Percentiles rank a stretch among this genome's conserved stretches.
Evolutionary conservation across 495 filamentous ascomycete genomes (phyloP).

Genomic region (Gamarada debralockiae): DNA sequence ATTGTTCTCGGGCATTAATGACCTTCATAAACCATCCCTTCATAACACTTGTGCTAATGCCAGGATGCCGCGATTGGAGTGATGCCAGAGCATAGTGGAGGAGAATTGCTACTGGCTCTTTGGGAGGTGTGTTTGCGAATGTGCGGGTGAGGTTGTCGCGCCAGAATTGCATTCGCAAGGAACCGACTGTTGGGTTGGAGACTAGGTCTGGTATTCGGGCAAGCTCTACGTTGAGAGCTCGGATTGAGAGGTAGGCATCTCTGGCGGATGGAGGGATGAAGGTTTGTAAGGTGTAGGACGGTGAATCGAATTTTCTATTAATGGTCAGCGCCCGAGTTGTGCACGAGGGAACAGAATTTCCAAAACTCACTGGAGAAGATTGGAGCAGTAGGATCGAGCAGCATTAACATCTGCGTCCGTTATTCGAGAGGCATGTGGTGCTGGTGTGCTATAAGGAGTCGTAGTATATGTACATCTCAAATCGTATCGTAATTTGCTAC

Average conservation of each 20-base stretch:
- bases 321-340: conserved; percentile 3
- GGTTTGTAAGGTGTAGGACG: conserved; percentile 79
- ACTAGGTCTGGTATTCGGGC: conserved; percentile 85
- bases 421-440: conserved; percentile 22
- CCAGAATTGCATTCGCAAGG: conserved; percentile 94
- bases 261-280: conserved; percentile 70
- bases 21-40: conserved; percentile 79
- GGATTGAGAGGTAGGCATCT: conserved; percentile 84
- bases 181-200: conserved; percentile 73
- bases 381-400: conserved; percentile 52
- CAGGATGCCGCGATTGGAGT: conserved; percentile 48
- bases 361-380: conserved; percentile 49
- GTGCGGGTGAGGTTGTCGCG: conserved; percentile 72
- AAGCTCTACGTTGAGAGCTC: conserved; percentile 88
- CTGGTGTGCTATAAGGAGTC: conserved; percentile 27
- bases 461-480: conserved; percentile 21
- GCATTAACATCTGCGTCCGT: conserved; percentile 42
- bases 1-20: conserved; percentile 73
- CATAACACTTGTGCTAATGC: conserved; percentile 56
- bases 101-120: conserved; percentile 87
- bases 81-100: conserved; percentile 64
- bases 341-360: neutral
- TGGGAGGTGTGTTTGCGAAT: conserved; percentile 68
- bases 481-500: neutral
- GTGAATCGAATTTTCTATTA: conserved; percentile 73